phyloP scores from a whole-genome alignment of 805 yeast species.

The Lipomyces orientalis region DNA sequence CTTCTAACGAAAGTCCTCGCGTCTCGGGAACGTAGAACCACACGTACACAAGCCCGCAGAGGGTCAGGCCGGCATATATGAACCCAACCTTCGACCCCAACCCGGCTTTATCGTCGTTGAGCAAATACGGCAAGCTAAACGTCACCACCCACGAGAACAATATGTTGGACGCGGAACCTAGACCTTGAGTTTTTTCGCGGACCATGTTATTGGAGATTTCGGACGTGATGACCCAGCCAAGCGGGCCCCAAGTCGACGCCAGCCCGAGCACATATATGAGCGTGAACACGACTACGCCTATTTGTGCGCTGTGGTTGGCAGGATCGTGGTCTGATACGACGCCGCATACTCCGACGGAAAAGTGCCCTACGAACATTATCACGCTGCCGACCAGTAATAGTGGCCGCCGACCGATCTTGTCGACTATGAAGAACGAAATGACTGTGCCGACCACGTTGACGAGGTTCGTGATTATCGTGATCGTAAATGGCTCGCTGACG shows the following conservation, averaged over 20 bases:
- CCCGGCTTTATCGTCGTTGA: neutral
- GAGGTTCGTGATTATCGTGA: slow-evolving; percentile 34
- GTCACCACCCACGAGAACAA: slow-evolving; percentile 7
- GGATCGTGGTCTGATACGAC: neutral
- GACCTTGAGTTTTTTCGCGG: slow-evolving; percentile 1
- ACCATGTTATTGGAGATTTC: neutral
- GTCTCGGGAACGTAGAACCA: slow-evolving; percentile 55
- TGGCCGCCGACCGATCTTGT: slow-evolving; percentile 67
- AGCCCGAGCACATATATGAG: neutral
- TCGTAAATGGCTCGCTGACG: neutral
- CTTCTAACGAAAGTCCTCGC: slow-evolving; percentile 77
- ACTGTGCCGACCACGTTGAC: slow-evolving; percentile 60
- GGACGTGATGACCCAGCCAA: slow-evolving; percentile 4
- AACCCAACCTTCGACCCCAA: slow-evolving; percentile 1
- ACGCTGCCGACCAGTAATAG: slow-evolving; percentile 40
- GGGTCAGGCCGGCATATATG: slow-evolving; percentile 6
- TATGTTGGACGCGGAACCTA: neutral
- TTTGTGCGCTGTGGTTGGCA: neutral
- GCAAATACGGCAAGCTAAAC: slow-evolving; percentile 7
- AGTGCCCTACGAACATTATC: slow-evolving; percentile 24
- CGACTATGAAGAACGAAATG: slow-evolving; percentile 66
- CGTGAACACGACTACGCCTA: slow-evolving; percentile 2
- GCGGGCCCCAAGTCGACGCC: neutral
- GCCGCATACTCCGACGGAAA: slow-evolving; percentile 3
- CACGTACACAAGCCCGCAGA: slow-evolving; percentile 52